Evolutionary conservation across 768 basidiomycete genomes (phyloP), one percentile per base, ranked within the genome.

Genomic region (Thelephora aurantiotincta): DNA sequence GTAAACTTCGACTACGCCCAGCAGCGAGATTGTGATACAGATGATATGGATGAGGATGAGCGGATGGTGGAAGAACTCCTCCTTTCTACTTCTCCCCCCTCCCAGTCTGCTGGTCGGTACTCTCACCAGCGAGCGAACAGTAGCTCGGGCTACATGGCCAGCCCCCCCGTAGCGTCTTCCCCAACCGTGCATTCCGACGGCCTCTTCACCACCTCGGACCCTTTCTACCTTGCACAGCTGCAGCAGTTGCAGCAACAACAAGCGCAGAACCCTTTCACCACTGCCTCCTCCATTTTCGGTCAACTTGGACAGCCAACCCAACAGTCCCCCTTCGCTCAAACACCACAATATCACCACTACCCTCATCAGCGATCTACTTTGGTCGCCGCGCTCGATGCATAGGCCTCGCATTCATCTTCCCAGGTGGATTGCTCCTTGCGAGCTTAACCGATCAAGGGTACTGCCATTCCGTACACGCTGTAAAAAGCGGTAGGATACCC

Each of bases 221-320:
- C 71, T n/a, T 73, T 73, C 57, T 73, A 69, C 53, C 53, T 71
- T 49, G 68, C 72, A 18, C 65, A 65, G 19, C 54, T 60, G n/a
- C 71, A 71, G 51, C 49, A 65, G 5, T 52, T 60, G 11, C 65
- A 67, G 48, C 38, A 41, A 14, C 38, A 41, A 41, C 38, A 41
- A 22, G 14, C 38, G 6, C 18, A 18, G 38, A 48, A 46, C 22
- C 14, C 50, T 2, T 30, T 30, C 26, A 22, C 46, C 4, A 57
- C 62, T 35, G 45, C 64, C 0, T 57, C 63, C 2, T 59, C 59
- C 11, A 61, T 70, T 46, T 68, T 70, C 51, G 53, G 57, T 20
- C 68, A 70, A 36, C 58, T 62, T 12, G 68, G 68, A 5, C 55
- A 52, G 44, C 63, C 68, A 3, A 49, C 57, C n/a, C 54, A 63